phyloP scores from a whole-genome alignment of 2,329 filamentous ascomycete genomes.

The Exophiala xenobiotica region DNA sequence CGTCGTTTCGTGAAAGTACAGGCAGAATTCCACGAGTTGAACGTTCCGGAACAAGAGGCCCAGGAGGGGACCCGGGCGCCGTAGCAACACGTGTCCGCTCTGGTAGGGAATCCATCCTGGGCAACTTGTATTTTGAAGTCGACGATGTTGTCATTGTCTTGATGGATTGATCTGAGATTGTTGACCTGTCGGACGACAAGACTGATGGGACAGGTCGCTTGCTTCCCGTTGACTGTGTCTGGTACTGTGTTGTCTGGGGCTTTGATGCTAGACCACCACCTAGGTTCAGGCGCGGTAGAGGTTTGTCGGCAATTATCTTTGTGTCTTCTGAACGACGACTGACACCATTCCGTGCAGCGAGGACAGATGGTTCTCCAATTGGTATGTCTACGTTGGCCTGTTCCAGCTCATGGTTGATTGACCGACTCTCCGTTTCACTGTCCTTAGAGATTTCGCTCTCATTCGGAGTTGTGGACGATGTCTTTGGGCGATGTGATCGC shows the following conservation, averaged over 20 bases:
- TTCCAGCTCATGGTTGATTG: background rate
- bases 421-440: background rate
- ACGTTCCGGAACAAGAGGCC: background rate
- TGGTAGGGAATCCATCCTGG: background rate
- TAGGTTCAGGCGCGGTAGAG: constrained; percentile 23
- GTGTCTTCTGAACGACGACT: constrained; percentile 9
- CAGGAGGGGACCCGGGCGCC: background rate
- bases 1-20: background rate
- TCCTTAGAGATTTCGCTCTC: constrained; percentile 27
- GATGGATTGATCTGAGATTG: constrained; percentile 20
- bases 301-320: constrained; percentile 11
- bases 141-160: constrained; percentile 9
- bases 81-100: background rate
- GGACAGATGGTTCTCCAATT: constrained; percentile 50
- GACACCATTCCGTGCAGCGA: constrained; percentile 12
- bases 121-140: constrained; percentile 6
- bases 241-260: constrained; percentile 8
- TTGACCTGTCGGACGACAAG: constrained; percentile 21
- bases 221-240: constrained; percentile 1
- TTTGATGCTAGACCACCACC: constrained; percentile 29
- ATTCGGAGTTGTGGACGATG: constrained; percentile 33
- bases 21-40: background rate
- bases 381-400: constrained; percentile 60
- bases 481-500: constrained; percentile 27
- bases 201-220: constrained; percentile 13